Evolutionary conservation across 345 rosid species (phyloP), one percentile per base, ranked within the genome.

Genomic region (Populus ilicifolia): DNA sequence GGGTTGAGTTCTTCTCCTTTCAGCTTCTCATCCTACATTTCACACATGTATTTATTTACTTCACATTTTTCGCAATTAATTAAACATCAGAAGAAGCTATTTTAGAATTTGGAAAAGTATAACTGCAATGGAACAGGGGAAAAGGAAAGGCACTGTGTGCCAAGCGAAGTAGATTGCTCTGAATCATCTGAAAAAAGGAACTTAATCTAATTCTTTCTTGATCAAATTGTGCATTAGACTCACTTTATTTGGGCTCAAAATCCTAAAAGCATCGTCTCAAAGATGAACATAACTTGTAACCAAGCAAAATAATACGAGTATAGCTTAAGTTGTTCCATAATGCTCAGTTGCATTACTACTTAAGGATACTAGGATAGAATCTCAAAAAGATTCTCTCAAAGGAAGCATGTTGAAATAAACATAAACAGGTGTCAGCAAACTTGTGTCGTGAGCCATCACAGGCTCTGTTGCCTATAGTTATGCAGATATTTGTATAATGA

Each of bases 11-110:
- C 77, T 69, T 62, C 89, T 83, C 84, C 83, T 81, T 82, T 68
- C 72, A 90, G 44, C 80, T 85, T 88, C 78, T 93, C 97, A 86
- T 93, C 97, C 99, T 93, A 86, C 76, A 68, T 81, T 38, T 27
- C 50, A 21, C 18, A 29, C 33, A 52, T 61, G 23, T 50, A 43
- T 54, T 25, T 16, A 29, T 54, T 48, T 27, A 75, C 27, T 54
- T 46, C 46, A 63, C 68, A 13, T 70, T 72, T 67, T 64, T 35
- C 56, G 33, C 62, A 1, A 39, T 18, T 50, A 63, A 63, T 68
- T 50, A 27, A 62, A 70, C 76, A 74, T 39, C 10, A 30, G 39
- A 62, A 54, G 8, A 69, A 25, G 10, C 27, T 5, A 18, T 44
- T 65, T 75, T 43, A 65, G 50, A 59, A 36, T 59, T 39, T 36